Evolutionary conservation across 352 stramenopile genomes (phyloP), one percentile per base, ranked within the genome.

Genomic region (Phytophthora hibernalis): DNA sequence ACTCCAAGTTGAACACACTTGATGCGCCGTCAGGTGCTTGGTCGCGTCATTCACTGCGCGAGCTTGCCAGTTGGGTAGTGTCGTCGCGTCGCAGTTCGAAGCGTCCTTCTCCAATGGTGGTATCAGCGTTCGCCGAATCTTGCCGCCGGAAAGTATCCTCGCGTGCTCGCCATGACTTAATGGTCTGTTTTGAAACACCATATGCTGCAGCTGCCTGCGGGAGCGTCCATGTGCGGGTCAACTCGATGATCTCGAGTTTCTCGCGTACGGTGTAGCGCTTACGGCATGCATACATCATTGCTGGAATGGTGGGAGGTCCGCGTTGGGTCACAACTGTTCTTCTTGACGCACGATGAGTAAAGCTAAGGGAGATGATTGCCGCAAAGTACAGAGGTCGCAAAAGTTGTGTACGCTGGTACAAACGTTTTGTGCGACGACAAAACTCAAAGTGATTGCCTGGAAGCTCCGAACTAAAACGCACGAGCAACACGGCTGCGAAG

Each of bases 191-290:
- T 30, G 26, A 30, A 30, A 30, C 26, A 30, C 26, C 26, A 30
- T 30, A 30, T 30, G 26, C 26, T 30, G 26, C 26, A 30, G 26
- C 26, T 6, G 26, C 26, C 26, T 30, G 26, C 26, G 26, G 26
- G 26, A 30, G 26, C 26, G 38, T 44, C 38, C 38, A 44, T 15
- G 38, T 44, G 16, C 38, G 38, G 38, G 38, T 44, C 13, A 44
- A 21, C 38, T 44, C 38, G n/a, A 44, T 18, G 13, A 44, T 44
- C 38, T 44, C 38, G 6, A 44, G n/a, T 2, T 22, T 44, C 38
- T 44, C 38, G 38, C 38, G 38, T 44, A 44, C 38, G 38, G 38
- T 44, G 12, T 21, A 8, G 38, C 38, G 38, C 38, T 44, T 44
- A 15, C 38, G 38, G 38, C 38, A 15, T 15, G 38, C 13, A 44